These are phyloP conservation scores for Lippia alba DNA, from an alignment of 305 asterid genomes.

Conservation along the genomic window DNA sequence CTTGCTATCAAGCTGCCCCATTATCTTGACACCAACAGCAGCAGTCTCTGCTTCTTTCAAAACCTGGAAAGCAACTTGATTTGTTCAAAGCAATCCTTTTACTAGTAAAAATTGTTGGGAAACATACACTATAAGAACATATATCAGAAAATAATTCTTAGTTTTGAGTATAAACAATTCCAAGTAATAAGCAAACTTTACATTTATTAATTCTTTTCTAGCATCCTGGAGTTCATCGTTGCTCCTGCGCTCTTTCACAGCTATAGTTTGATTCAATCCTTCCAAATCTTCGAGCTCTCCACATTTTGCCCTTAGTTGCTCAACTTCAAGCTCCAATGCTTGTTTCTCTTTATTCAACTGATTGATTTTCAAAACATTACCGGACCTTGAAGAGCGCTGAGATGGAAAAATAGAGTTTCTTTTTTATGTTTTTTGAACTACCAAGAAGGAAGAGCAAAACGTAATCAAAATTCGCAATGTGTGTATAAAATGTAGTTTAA, in stretches of 20 bases:
- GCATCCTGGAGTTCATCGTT: slow-evolving; percentile 6
- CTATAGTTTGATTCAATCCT: background rate
- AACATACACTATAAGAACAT: background rate
- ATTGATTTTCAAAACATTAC: background rate
- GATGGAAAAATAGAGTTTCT: background rate
- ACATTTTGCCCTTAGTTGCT: background rate
- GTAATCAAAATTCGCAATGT: background rate
- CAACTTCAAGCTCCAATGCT: background rate
- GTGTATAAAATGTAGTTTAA: no score
- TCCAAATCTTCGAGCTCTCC: background rate
- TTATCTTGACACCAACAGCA: background rate
- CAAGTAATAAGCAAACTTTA: background rate
- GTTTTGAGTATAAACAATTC: background rate
- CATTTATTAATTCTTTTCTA: background rate
- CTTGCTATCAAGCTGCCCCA: background rate
- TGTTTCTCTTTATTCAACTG: background rate
- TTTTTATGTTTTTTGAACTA: background rate
- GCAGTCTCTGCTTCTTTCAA: slow-evolving; percentile 38
- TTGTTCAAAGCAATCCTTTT: background rate
- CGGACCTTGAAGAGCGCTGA: background rate
- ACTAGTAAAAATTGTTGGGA: background rate
- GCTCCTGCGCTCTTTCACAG: background rate
- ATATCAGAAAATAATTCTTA: background rate
- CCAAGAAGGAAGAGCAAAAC: background rate
- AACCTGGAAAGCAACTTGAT: slow-evolving; percentile 53